Evolutionary conservation across 371 early-diverging fungal species (phyloP).

Genomic region (Lichtheimia corymbifera): DNA sequence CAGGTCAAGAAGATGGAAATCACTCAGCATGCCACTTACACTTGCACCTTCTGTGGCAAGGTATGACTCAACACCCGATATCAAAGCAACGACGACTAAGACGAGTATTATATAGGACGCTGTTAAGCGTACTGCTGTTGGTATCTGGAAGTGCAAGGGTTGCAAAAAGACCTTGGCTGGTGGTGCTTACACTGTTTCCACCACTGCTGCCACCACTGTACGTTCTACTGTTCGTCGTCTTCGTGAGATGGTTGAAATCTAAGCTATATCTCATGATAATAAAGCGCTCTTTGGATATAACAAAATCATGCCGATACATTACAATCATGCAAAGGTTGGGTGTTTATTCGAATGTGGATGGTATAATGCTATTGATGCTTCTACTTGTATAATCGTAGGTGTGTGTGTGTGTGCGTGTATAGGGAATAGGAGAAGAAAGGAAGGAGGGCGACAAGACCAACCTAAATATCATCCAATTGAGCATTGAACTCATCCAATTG

Average conservation of each 20-base stretch:
- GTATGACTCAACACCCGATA: conserved; percentile 26
- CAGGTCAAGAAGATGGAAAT: conserved; percentile 99
- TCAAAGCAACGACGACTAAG: background rate
- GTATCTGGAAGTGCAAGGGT: conserved; percentile 99
- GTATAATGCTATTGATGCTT: too few relatives aligned
- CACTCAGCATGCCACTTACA: conserved; percentile 99
- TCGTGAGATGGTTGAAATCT: conserved; percentile 93
- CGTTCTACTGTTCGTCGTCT: conserved; percentile 98
- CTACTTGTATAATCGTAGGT: too few relatives aligned
- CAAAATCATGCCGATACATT: too few relatives aligned
- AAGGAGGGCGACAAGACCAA: too few relatives aligned
- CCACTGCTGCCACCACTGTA: conserved; percentile 91
- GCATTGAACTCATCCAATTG: conserved; percentile 75
- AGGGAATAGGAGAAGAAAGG: too few relatives aligned
- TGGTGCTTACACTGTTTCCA: conserved; percentile 98
- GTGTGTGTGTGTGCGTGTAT: too few relatives aligned
- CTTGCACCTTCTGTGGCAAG: conserved; percentile 99
- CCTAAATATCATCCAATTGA: conserved; percentile 67
- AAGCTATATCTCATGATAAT: conserved; percentile 31
- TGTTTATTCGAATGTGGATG: too few relatives aligned
- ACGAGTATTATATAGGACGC: conserved; percentile 59
- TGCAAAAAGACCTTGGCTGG: conserved; percentile 98
- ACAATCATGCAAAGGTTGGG: too few relatives aligned
- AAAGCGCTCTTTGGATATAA: too few relatives aligned
- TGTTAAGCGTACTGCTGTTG: conserved; percentile 97